Conservation (phyloP, 1,139 yeast species). For the Saccharomyces hybrid region DNA sequence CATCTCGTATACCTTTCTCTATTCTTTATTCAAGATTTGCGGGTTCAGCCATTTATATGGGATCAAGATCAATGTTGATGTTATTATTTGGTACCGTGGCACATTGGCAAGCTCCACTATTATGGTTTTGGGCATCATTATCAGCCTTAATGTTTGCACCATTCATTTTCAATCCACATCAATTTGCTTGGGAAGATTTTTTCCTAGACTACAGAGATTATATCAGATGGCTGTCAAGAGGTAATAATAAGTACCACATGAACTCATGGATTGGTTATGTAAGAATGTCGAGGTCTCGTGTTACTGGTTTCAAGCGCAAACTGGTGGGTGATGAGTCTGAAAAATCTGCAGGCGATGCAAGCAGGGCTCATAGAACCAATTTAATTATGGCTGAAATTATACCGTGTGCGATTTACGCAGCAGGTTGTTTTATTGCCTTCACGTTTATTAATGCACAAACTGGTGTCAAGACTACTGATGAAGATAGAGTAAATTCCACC, state of each 20-base stretch:
- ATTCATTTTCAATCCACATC: conserved; percentile 95
- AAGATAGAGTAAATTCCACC: conserved; percentile 62
- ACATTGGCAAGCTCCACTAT: conserved; percentile 93
- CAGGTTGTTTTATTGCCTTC: conserved; percentile 84
- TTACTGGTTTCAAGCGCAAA: conserved; percentile 97
- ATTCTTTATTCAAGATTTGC: conserved; percentile 95
- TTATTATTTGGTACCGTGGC: conserved; percentile 85
- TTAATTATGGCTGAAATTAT: conserved; percentile 78
- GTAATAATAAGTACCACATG: conserved; percentile 98
- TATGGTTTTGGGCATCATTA: conserved; percentile 98
- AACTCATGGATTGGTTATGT: conserved; percentile 99
- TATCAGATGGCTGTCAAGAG: conserved; percentile 97
- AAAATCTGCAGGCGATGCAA: conserved; percentile 88
- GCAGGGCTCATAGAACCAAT: conserved; percentile 90
- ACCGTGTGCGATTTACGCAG: conserved; percentile 81
- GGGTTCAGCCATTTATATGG: conserved; percentile 92
- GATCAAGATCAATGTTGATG: conserved; percentile 86
- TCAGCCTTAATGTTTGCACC: conserved; percentile 90
- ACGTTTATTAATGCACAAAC: conserved; percentile 95
- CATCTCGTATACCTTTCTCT: conserved; percentile 97
- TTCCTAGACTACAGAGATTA: conserved; percentile 97
- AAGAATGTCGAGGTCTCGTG: conserved; percentile 89
- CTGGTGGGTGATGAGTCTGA: conserved; percentile 81
- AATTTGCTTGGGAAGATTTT: conserved; percentile 98
- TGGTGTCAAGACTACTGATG: conserved; percentile 56